A percentile compares a stretch with the other conserved stretches of the same genome.
Conservation (phyloP, 1,284 basidiomycete species). For the Papiliotrema terrestris region DNA sequence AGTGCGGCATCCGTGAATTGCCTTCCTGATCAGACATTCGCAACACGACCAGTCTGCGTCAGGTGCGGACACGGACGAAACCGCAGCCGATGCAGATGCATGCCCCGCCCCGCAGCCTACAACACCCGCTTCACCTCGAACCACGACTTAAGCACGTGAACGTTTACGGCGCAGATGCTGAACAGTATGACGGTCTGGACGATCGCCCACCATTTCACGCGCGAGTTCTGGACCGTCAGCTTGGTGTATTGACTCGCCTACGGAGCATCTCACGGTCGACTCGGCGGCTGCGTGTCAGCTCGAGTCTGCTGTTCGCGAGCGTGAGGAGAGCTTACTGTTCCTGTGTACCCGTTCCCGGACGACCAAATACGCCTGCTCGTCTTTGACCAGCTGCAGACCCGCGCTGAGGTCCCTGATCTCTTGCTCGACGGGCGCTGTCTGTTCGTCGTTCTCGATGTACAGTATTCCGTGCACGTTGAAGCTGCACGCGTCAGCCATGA, state of each 20-base stretch:
- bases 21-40: too few species aligned
- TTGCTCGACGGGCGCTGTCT: constrained; percentile 87
- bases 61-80: too few species aligned
- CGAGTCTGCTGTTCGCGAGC: background rate
- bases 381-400: constrained; percentile 85
- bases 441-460: constrained; percentile 52
- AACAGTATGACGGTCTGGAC: constrained; percentile 83
- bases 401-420: constrained; percentile 88
- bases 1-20: too few species aligned
- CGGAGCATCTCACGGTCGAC: constrained; percentile 57
- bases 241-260: background rate
- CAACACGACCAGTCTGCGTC: too few species aligned
- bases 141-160: constrained; percentile 91
- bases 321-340: constrained; percentile 56
- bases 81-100: too few species aligned
- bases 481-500: too few species aligned
- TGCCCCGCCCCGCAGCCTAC: constrained; percentile 43
- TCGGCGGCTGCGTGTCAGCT: constrained; percentile 59
- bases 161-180: constrained; percentile 89
- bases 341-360: constrained; percentile 89
- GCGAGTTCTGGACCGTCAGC: constrained; percentile 59
- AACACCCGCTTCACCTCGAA: constrained; percentile 94
- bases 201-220: constrained; percentile 99
- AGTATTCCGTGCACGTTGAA: constrained; percentile 99
- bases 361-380: constrained; percentile 98